phyloP scores from a whole-genome alignment of 2,329 filamentous ascomycete species.

The Diaporthe sp. region DNA sequence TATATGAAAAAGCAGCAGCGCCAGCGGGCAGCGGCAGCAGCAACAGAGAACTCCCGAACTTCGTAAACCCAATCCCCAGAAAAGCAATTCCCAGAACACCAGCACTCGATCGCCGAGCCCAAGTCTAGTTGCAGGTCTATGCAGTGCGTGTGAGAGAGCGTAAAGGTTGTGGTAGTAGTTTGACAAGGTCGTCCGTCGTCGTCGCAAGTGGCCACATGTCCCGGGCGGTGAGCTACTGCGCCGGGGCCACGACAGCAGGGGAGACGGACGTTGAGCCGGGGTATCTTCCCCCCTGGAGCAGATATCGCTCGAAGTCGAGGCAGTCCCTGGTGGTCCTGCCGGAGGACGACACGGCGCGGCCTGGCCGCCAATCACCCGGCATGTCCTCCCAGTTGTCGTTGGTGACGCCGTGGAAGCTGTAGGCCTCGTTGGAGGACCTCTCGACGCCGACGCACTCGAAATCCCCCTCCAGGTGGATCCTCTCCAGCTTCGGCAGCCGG shows the following conservation, averaged over 20 bases:
- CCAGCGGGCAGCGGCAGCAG: not conserved
- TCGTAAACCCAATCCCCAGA: not conserved
- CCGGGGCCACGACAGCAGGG: conserved; percentile 31
- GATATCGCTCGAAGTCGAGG: conserved; percentile 52
- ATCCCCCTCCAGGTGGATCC: conserved; percentile 58
- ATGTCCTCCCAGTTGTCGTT: conserved; percentile 53
- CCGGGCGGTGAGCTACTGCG: conserved; percentile 23
- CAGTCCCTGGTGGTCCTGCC: conserved; percentile 48
- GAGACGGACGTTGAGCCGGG: conserved; percentile 38
- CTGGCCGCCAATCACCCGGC: conserved; percentile 22
- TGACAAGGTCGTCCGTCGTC: conserved; percentile 2
- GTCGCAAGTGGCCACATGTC: not conserved
- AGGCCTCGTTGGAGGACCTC: conserved; percentile 50
- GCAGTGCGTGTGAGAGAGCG: conserved; percentile 3
- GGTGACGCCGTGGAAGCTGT: conserved; percentile 54
- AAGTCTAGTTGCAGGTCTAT: conserved; percentile 32
- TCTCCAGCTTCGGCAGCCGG: conserved; percentile 50
- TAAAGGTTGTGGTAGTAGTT: not conserved
- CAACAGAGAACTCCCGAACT: conserved; percentile 8
- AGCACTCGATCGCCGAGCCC: conserved; percentile 28
- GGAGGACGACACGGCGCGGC: conserved; percentile 43
- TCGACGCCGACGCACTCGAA: conserved; percentile 53
- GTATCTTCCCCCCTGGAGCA: conserved; percentile 52
- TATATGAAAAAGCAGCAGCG: not conserved
- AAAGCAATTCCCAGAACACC: conserved; percentile 30